Conservation (phyloP, 345 rosid species). For the Sisymbrium irio region DNA sequence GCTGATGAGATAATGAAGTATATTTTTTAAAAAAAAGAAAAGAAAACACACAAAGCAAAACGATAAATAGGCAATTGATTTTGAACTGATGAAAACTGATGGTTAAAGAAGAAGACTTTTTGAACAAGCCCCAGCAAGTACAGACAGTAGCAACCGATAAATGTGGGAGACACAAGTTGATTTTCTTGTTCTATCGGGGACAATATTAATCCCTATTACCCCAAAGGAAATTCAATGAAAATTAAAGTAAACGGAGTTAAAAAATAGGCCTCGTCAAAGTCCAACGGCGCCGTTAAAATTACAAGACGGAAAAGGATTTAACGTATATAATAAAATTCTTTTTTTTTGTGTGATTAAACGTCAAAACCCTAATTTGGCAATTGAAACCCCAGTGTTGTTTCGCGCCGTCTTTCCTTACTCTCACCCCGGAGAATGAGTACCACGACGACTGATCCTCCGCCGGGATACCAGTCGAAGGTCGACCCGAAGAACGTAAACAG, state of each 20-base stretch:
- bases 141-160: background rate
- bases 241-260: no score
- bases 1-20: no score
- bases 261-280: no score
- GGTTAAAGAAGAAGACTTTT: no score
- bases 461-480: slow-evolving; percentile 14
- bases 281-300: no score
- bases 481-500: slow-evolving; percentile 38
- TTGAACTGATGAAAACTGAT: no score
- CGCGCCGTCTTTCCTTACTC: slow-evolving; percentile 1
- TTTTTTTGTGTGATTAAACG: no score
- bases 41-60: no score
- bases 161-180: background rate
- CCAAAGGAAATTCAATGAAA: background rate
- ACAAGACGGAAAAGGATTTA: background rate
- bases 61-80: no score
- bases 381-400: background rate
- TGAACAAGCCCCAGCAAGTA: no score
- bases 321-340: no score
- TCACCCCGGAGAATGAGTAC: slow-evolving; percentile 23
- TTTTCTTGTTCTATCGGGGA: background rate
- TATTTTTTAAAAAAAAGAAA: no score
- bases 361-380: slow-evolving; percentile 16
- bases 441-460: background rate
- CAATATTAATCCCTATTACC: background rate